Evolutionary conservation across 148 eudicot genomes (phyloP), one percentile per base, ranked within the genome.

Genomic region (Rhododendron kiyosumense): DNA sequence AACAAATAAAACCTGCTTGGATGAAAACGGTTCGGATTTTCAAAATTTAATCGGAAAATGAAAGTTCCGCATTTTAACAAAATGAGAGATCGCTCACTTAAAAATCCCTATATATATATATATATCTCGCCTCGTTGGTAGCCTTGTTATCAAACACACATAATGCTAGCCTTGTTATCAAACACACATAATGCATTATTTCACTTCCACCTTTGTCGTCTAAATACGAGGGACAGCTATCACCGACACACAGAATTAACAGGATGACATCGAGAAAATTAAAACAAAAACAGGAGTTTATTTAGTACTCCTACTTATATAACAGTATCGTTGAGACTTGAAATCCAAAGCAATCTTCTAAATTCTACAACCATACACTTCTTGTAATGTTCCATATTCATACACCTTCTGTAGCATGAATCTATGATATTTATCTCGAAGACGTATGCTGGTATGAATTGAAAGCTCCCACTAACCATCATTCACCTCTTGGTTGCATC

Each of bases 311-410:
- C 45, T 46, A 46, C 45, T 41, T 2, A 17, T 34, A 34, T 74
- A 36, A 74, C 46, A 13, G 18, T 75, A 36, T 38, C 12, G 26
- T 38, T 75, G n/a, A 18, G 48, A 17, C 20, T 7, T 78, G 45
- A 41, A 41, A 41, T 20, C 30, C 46, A 78, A 38, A 24, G 6
- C 26, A n/a, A 24, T 13, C 52, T 1, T 18, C 54, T 45, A 45
- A 17, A 18, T 46, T 59, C 51, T 59, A 86, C 78, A 77, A 14
- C 61, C 63, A 24, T 77, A 83, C 88, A 77, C 17, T 75, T 41
- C 77, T 78, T 4, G 28, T 6, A 79, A 36, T 18, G 49, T 76
- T 13, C 18, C 38, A 78, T 32, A 79, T 63, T 36, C 46, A 45
- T 12, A 65, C 59, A 43, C 61, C 83, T 45, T 34, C 63, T 71